phyloP scores from a whole-genome alignment of 2,329 filamentous ascomycete genomes.

The Trichoderma cornu-damae region DNA sequence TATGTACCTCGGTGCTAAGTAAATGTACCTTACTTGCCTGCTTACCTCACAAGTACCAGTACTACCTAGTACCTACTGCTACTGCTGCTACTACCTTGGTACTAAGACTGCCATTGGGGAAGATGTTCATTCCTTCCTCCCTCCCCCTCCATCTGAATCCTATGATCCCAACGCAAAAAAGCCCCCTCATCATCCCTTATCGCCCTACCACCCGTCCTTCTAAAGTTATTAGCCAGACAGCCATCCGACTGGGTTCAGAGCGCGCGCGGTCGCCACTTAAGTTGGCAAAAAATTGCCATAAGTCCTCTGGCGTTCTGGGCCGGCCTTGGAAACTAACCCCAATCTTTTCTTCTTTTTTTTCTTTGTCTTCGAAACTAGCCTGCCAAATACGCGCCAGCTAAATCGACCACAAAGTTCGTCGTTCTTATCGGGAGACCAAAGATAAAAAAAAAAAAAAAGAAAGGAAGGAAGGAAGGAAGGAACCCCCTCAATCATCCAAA shows the following conservation, averaged over 20 bases:
- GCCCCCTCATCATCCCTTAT: slow-evolving; percentile 11
- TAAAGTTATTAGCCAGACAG: too few relatives aligned
- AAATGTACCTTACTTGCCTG: slow-evolving; percentile 3
- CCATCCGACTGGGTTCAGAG: slow-evolving; percentile 8
- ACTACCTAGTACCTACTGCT: too few relatives aligned
- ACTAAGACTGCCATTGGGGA: not conserved
- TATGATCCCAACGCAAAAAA: not conserved
- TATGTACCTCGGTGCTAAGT: too few relatives aligned
- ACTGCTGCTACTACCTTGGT: too few relatives aligned
- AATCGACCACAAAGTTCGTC: slow-evolving; percentile 16
- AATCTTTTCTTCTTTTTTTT: not conserved
- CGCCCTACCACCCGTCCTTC: slow-evolving; percentile 2
- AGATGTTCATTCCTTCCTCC: too few relatives aligned
- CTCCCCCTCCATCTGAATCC: slow-evolving; percentile 1
- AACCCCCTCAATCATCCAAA: slow-evolving; percentile 15
- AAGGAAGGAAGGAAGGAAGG: too few relatives aligned
- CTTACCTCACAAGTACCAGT: too few relatives aligned
- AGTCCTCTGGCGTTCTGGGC: slow-evolving; percentile 9
- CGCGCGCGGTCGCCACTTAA: not conserved
- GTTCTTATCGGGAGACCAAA: slow-evolving; percentile 20
- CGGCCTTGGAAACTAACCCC: slow-evolving; percentile 2
- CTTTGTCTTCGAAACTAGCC: not conserved
- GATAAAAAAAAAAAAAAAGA: too few relatives aligned
- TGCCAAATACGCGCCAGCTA: slow-evolving; percentile 12
- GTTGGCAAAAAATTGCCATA: not conserved